Evolutionary conservation across 1,284 basidiomycete species (phyloP).

Genomic region (Marasmius oreades): DNA sequence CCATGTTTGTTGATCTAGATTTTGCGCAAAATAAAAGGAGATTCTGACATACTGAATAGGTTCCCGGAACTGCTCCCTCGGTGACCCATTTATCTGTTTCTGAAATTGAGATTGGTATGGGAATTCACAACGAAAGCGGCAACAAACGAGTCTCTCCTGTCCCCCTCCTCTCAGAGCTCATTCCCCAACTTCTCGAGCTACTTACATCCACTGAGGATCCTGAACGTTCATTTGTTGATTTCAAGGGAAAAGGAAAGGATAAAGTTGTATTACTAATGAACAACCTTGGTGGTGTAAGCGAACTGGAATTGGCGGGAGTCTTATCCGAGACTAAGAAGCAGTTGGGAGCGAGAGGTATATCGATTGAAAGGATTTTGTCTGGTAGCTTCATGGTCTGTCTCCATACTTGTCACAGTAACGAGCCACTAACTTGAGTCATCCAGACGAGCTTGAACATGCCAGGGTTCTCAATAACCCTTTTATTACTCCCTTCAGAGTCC

Average conservation of each 20-base stretch:
- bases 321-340: slow-evolving; percentile 57
- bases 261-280: slow-evolving; percentile 70
- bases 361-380: slow-evolving; percentile 60
- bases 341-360: slow-evolving; percentile 55
- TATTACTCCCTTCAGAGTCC: slow-evolving; percentile 72
- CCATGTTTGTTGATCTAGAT: slow-evolving; percentile 54
- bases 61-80: slow-evolving; percentile 73
- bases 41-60: slow-evolving; percentile 34
- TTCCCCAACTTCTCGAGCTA: slow-evolving; percentile 69
- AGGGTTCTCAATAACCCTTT: slow-evolving; percentile 86
- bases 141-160: slow-evolving; percentile 68
- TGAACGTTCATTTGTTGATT: slow-evolving; percentile 85
- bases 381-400: slow-evolving; percentile 82
- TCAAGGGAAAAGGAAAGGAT: slow-evolving; percentile 64
- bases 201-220: slow-evolving; percentile 73
- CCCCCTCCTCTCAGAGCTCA: slow-evolving; percentile 65
- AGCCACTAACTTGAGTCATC: slow-evolving; percentile 4
- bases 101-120: slow-evolving; percentile 86
- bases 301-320: slow-evolving; percentile 80
- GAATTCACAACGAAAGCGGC: slow-evolving; percentile 93
- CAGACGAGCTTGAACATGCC: slow-evolving; percentile 93
- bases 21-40: not conserved
- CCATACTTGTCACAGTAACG: not conserved
- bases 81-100: slow-evolving; percentile 55
- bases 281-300: slow-evolving; percentile 82